Percentiles rank a stretch among this genome's conserved stretches.
Evolutionary conservation across 257 asterid genomes (phyloP).

Genomic region (Solanum chaucha): DNA sequence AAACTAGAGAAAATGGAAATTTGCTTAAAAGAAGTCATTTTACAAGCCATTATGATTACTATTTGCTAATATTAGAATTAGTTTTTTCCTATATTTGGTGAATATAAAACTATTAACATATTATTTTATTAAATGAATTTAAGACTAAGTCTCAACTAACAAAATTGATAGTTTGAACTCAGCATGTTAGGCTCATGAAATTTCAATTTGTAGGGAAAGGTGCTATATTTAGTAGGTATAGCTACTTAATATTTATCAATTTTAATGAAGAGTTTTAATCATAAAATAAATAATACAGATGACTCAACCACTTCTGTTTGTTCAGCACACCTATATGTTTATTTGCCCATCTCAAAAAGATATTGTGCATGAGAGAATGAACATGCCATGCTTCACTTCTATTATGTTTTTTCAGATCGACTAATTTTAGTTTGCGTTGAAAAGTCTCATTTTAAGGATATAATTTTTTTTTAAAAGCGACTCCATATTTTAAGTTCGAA

Average conservation of each 20-base stretch:
- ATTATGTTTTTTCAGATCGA: neutral
- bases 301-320: neutral
- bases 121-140: neutral
- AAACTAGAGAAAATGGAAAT: neutral
- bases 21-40: neutral
- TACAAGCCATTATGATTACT: neutral
- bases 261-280: neutral
- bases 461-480: neutral
- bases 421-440: neutral
- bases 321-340: neutral
- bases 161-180: neutral
- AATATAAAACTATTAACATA: neutral
- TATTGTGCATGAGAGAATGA: neutral
- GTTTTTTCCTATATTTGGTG: neutral
- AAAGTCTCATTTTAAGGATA: neutral
- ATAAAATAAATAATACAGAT: neutral
- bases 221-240: neutral
- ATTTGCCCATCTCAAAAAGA: neutral
- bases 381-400: neutral
- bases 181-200: neutral
- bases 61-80: neutral
- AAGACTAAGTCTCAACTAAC: neutral
- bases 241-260: constrained; percentile 3
- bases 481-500: neutral
- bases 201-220: neutral